phyloP scores from a whole-genome alignment of 2,329 filamentous ascomycete species.

The Alternaria tenuissima region DNA sequence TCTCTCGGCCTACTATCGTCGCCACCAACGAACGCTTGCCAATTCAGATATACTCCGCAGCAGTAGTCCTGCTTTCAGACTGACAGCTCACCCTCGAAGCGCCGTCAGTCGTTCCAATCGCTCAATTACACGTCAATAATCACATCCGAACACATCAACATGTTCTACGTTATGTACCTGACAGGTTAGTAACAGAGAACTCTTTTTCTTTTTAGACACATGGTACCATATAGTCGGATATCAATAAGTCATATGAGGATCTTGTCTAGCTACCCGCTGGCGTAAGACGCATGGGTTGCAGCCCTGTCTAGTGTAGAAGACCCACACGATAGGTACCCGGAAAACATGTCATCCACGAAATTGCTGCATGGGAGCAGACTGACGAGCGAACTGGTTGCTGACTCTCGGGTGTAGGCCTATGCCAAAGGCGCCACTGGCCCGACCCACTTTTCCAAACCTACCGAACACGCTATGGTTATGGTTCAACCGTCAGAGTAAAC shows the following conservation, averaged over 20 bases:
- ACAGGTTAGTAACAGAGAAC: conserved; percentile 46
- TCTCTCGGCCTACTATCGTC: conserved; percentile 38
- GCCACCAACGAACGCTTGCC: conserved; percentile 47
- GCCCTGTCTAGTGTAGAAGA: conserved; percentile 9
- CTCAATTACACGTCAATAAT: conserved; percentile 31
- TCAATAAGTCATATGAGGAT: neutral
- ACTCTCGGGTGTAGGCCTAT: conserved; percentile 72
- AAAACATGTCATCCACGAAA: neutral
- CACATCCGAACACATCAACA: conserved; percentile 29
- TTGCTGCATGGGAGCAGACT: neutral
- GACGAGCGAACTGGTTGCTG: conserved; percentile 34
- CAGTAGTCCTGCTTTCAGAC: conserved; percentile 32
- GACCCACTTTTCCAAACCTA: conserved; percentile 89
- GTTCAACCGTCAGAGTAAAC: conserved; percentile 92
- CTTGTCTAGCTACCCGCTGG: conserved; percentile 4
- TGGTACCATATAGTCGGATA: conserved; percentile 12
- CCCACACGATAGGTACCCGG: conserved; percentile 7
- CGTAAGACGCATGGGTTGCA: conserved; percentile 39
- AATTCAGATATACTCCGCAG: conserved; percentile 41
- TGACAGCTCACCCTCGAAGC: conserved; percentile 37
- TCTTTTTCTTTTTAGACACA: conserved; percentile 1
- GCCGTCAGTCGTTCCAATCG: conserved; percentile 37
- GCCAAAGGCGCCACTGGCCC: conserved; percentile 91
- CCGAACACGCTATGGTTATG: conserved; percentile 76
- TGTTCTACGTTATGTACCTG: conserved; percentile 57